These are phyloP conservation scores for Hypomontagnella monticulosa DNA, from an alignment of 495 filamentous ascomycete species.

Conservation along the genomic window DNA sequence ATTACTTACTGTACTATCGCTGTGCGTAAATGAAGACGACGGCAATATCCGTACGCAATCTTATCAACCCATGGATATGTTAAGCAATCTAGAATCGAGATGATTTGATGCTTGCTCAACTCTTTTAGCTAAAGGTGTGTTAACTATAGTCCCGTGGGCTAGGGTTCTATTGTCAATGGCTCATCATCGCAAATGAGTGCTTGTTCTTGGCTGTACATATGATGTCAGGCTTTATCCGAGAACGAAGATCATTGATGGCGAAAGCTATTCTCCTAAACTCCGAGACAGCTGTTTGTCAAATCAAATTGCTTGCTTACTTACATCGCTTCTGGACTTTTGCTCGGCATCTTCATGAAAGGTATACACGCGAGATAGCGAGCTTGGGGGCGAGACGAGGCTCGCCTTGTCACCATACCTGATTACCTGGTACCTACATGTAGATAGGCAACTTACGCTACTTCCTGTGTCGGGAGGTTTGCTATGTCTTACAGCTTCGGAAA, in stretches of 20 bases:
- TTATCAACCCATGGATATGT: too few relatives aligned
- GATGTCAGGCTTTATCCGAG: constrained; percentile 22
- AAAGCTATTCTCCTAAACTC: constrained; percentile 35
- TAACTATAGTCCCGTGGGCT: not conserved
- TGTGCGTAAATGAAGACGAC: constrained; percentile 9
- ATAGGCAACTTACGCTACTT: too few relatives aligned
- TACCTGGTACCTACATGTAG: too few relatives aligned
- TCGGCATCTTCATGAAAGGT: constrained; percentile 5
- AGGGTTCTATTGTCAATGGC: constrained; percentile 2
- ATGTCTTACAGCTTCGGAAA: too few relatives aligned
- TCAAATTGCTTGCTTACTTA: constrained; percentile 20
- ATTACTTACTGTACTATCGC: not conserved
- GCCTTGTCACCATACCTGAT: not conserved
- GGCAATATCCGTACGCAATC: constrained; percentile 7
- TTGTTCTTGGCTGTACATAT: not conserved
- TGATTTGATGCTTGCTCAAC: not conserved
- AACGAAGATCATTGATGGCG: constrained; percentile 7
- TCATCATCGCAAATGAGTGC: not conserved
- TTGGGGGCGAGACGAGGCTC: constrained; percentile 6
- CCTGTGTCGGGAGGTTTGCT: too few relatives aligned
- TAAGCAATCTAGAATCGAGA: not conserved
- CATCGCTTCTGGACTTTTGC: not conserved
- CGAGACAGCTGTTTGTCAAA: constrained; percentile 18
- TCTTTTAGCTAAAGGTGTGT: not conserved
- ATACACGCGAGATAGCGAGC: not conserved